phyloP scores from a whole-genome alignment of 176 grass and related monocot genomes.

The Zoysia pacifica region DNA sequence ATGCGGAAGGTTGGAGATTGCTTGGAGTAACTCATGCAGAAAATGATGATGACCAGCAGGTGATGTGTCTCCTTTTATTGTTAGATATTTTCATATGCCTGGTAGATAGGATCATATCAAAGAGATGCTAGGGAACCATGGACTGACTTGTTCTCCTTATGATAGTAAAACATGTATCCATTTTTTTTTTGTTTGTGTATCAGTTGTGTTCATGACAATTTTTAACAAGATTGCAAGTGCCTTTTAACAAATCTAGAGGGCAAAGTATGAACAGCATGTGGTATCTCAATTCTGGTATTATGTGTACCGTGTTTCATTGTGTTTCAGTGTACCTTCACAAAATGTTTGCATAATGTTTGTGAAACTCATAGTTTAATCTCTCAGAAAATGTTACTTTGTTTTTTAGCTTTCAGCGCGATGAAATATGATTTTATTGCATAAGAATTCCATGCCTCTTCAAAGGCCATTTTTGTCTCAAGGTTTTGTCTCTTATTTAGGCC shows the following conservation, averaged over 20 bases:
- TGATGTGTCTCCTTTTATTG: constrained; percentile 33
- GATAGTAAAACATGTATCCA: neutral
- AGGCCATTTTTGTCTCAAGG: constrained; percentile 2
- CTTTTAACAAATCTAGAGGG: constrained; percentile 8
- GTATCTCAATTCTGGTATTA: constrained; percentile 31
- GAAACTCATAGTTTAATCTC: neutral
- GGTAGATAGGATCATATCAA: constrained; percentile 4
- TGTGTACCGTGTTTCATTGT: constrained; percentile 10
- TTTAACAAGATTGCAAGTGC: constrained; percentile 15
- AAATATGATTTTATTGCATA: constrained; percentile 23
- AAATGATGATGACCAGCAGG: constrained; percentile 99
- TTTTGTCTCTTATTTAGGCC: constrained; percentile 51
- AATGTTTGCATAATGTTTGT: constrained; percentile 4
- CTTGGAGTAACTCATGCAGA: constrained; percentile 95
- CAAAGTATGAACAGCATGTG: constrained; percentile 9
- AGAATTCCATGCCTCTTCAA: constrained; percentile 25
- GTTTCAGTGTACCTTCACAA: neutral
- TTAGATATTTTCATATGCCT: constrained; percentile 21
- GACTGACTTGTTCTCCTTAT: neutral
- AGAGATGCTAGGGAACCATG: constrained; percentile 1
- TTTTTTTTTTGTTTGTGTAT: constrained; percentile 19
- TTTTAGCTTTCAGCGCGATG: constrained; percentile 11
- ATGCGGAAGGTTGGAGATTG: constrained; percentile 95
- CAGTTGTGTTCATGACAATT: neutral
- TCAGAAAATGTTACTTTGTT: neutral